Evolutionary conservation across 2,329 filamentous ascomycete genomes (phyloP), one percentile per base, ranked within the genome.

Genomic region (Hymenoscyphus repandus): DNA sequence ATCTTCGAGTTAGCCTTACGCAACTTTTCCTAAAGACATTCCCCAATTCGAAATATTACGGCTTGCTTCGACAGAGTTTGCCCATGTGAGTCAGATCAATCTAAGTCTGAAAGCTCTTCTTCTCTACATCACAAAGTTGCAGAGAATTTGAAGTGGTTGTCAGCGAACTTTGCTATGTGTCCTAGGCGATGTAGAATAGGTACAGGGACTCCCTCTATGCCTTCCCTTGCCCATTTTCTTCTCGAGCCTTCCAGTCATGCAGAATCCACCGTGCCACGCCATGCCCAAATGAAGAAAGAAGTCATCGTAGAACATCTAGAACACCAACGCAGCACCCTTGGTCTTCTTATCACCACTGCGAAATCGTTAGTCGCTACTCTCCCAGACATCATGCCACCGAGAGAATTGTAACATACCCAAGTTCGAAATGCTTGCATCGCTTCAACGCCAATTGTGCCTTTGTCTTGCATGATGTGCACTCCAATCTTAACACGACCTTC

Each of bases 361-460:
- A 51, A 55, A 53, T 51, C 45, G 68, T 80, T 71, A 80, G 74
- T 60, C 18, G 36, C n/a, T 48, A 5, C 34, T 33, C 36, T 9
- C 31, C 22, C 11, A 45, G 32, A 13, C 2, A 37, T 15, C 12
- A 5, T 13, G 5, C 20, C 10, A 36, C 10, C 3, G 4, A 37
- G 5, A 10, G 34, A 37, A 37, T 17, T 13, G 34, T 37, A 59
- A 83, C 89, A 62, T 90, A 95, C 89, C 90, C 93, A 71, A 99
- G 81, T 82, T 99, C 93, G 79, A 99, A 99, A 85, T 99, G 93
- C 88, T 99, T 99, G 90, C 93, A 99, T 74, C 93, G 90, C 88
- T 99, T 99, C 76, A 99, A 82, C 67, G 93, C 83, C 71, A 99
- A 83, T 82, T 99, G 90, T 76, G 85, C 85, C 87, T 96, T 97